A percentile compares a stretch with the other conserved stretches of the same genome.
Conservation (phyloP, 177 flowering plant species). For the Vitis hybrid region DNA sequence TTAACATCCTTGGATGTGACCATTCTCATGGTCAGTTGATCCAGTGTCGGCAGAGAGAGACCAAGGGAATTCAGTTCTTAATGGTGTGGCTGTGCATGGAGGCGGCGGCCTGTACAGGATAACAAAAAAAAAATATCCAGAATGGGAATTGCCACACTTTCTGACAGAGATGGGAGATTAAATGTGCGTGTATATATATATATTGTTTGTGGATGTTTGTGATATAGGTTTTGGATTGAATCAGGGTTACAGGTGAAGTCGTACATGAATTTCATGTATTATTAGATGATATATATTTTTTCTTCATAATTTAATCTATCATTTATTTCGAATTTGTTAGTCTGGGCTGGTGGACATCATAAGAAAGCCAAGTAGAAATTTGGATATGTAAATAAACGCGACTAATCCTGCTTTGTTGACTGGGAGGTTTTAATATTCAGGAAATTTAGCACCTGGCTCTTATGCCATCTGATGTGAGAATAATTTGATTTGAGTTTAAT, state of each 20-base stretch:
- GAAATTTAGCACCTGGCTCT: no score
- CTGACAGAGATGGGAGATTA: constrained; percentile 5
- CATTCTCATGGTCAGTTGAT: not conserved
- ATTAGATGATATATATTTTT: not conserved
- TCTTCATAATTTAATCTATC: not conserved
- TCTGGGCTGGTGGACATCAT: not conserved
- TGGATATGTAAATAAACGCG: no score
- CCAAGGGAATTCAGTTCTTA: not conserved
- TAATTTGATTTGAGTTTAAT: no score
- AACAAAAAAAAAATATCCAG: not conserved
- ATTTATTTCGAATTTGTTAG: constrained; percentile 1
- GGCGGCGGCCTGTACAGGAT: not conserved
- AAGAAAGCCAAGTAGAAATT: no score
- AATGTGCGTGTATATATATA: not conserved
- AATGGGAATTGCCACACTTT: constrained; percentile 6
- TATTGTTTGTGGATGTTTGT: constrained; percentile 2
- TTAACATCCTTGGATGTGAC: not conserved
- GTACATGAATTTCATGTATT: constrained; percentile 4
- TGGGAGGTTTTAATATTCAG: not conserved
- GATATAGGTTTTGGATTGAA: constrained; percentile 6
- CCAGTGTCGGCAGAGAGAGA: not conserved
- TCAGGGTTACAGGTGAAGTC: not conserved
- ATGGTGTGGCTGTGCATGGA: not conserved
- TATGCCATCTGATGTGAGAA: no score
- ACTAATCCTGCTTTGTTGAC: not conserved